phyloP scores from a whole-genome alignment of 2,329 filamentous ascomycete species.

The Claviceps cyperi region DNA sequence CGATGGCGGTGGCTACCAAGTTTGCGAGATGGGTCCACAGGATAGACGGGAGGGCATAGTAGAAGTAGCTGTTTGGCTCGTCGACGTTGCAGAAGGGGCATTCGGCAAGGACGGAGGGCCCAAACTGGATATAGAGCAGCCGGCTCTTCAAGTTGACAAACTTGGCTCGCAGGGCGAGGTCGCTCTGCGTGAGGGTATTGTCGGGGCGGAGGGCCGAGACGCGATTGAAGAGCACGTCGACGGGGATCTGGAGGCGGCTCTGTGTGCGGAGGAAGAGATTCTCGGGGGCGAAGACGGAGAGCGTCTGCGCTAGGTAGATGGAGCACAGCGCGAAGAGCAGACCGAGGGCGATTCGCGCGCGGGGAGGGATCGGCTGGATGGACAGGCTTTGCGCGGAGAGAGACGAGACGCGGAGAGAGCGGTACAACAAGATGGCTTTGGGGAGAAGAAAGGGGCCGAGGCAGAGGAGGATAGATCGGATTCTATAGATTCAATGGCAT shows the following conservation, averaged over 20 bases:
- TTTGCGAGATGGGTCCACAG: constrained; percentile 69
- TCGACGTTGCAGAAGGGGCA: constrained; percentile 76
- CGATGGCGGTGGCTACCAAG: constrained; percentile 54
- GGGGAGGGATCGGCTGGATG: constrained; percentile 39
- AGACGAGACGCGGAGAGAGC: constrained; percentile 33
- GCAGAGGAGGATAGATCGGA: constrained; percentile 43
- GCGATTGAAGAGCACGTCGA: constrained; percentile 69
- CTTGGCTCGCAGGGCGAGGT: constrained; percentile 51
- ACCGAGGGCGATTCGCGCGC: constrained; percentile 41
- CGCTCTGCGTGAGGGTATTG: constrained; percentile 35
- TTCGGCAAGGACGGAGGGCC: constrained; percentile 54
- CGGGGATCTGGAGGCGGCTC: constrained; percentile 74
- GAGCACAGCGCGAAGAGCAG: constrained; percentile 39
- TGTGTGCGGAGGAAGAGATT: constrained; percentile 70
- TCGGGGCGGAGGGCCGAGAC: constrained; percentile 42
- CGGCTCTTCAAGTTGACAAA: constrained; percentile 59
- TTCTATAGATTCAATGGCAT: constrained; percentile 11
- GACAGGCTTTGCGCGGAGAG: constrained; percentile 31
- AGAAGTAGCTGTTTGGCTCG: constrained; percentile 55
- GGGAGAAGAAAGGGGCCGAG: constrained; percentile 61
- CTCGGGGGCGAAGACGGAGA: constrained; percentile 55
- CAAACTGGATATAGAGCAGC: constrained; percentile 71
- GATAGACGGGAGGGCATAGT: constrained; percentile 65
- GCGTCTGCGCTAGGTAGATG: constrained; percentile 39
- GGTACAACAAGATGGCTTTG: constrained; percentile 50